A percentile compares a stretch with the other conserved stretches of the same genome.
phyloP scores from a whole-genome alignment of 495 filamentous ascomycete genomes.

The Talaromyces wortmannii region DNA sequence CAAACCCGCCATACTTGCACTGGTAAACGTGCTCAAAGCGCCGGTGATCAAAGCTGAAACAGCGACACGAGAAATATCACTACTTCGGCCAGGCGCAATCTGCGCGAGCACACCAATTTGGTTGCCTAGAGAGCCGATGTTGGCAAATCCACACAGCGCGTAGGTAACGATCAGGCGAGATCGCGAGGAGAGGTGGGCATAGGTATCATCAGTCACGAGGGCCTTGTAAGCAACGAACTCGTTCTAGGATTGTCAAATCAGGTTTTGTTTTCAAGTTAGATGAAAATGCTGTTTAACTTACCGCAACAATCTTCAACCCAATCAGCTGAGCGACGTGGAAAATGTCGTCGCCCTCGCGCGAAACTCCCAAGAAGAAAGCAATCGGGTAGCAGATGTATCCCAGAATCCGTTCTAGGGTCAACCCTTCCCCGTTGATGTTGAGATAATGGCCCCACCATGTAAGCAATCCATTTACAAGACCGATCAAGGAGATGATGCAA shows the following conservation, averaged over 20 bases:
- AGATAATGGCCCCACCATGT: constrained; percentile 87
- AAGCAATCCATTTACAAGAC: constrained; percentile 68
- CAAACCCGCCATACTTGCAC: constrained; percentile 73
- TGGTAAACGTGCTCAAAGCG: constrained; percentile 71
- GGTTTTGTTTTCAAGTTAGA: not conserved
- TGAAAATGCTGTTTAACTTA: constrained; percentile 17
- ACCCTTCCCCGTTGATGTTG: constrained; percentile 57
- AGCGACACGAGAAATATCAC: constrained; percentile 70
- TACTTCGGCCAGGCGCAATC: constrained; percentile 64
- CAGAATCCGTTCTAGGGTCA: constrained; percentile 72
- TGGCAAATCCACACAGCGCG: constrained; percentile 70
- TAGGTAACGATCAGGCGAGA: constrained; percentile 69
- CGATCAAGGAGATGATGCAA: constrained; percentile 78
- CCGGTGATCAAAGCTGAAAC: constrained; percentile 72
- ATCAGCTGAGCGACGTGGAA: constrained; percentile 72
- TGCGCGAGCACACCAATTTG: constrained; percentile 83
- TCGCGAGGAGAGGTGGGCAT: constrained; percentile 54
- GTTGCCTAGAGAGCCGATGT: constrained; percentile 74
- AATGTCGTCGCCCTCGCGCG: constrained; percentile 57
- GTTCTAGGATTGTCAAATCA: constrained; percentile 31
- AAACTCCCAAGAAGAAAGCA: constrained; percentile 81
- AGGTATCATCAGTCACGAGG: constrained; percentile 38
- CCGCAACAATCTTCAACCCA: constrained; percentile 72
- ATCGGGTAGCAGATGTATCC: constrained; percentile 81
- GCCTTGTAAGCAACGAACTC: constrained; percentile 57